Evolutionary conservation across 208 protist genomes (phyloP).

Genomic region (Crithidia expoeki): DNA sequence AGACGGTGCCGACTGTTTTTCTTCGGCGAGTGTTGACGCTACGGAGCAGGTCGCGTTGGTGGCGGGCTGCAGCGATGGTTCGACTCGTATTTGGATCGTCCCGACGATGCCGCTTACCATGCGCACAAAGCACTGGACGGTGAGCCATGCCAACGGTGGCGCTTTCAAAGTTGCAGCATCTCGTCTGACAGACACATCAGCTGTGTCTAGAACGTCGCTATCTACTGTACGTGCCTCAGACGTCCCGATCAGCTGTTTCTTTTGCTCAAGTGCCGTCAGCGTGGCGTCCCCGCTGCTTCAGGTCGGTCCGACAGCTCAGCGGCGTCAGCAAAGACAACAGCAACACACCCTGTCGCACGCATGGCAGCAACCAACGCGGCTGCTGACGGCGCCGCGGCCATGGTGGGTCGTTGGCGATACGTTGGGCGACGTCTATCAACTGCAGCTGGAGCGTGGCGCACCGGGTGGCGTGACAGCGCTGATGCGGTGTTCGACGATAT

Average conservation of each 20-base stretch:
- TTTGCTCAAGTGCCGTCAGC: constrained; percentile 19
- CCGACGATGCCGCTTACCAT: not conserved
- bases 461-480: constrained; percentile 4
- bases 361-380: not conserved
- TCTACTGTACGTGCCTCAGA: not conserved
- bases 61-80: constrained; percentile 39
- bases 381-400: not conserved
- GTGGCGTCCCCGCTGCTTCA: constrained; percentile 7
- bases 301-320: not conserved
- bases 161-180: too few relatives aligned
- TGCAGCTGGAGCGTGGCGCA: constrained; percentile 43
- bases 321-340: too few relatives aligned
- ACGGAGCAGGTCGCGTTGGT: constrained; percentile 23
- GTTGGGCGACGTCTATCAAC: constrained; percentile 79
- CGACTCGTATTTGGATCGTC: constrained; percentile 25
- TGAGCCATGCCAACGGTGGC: too few relatives aligned
- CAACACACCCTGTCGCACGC: too few relatives aligned
- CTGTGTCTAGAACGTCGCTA: too few relatives aligned
- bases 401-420: constrained; percentile 67
- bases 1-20: not conserved
- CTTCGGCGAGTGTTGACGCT: not conserved
- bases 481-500: not conserved
- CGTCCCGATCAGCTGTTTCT: constrained; percentile 18
- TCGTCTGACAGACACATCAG: too few relatives aligned
- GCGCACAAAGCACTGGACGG: not conserved